Base-by-base conservation (phyloP, 140 eudicot species). In the Ambrosia hybrid region DNA sequence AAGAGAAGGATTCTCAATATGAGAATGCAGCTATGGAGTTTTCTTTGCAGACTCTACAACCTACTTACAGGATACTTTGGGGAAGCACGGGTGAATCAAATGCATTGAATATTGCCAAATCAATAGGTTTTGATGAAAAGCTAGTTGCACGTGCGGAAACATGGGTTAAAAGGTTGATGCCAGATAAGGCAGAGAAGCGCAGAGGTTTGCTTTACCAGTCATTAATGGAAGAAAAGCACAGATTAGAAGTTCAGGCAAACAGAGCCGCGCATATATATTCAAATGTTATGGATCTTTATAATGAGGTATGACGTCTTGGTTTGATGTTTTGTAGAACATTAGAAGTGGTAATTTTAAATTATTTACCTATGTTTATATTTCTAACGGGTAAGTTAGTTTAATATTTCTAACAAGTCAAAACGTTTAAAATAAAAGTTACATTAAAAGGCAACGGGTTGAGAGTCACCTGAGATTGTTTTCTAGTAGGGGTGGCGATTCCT, bases 21-120 rank as follows among this genome's bases (percentile, higher is more conserved):
- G 96, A 90, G 77, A 93, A 90, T 84, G 98, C 98, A 34, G 98
- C 98, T 26, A 88, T 88, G 97, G 98, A 93, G 73, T 93, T 93
- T 45, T 93, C 95, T 17, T 72, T 90, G 81, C 86, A 87, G 80
- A 90, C 89, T 51, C 74, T 93, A 62, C 89, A 88, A 76, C 98
- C 98, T 65, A 89, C 98, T 39, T 93, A 83, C 85, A 83, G 79
- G 73, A 84, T 93, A 79, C 88, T 93, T 51, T 93, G 98, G 98
- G 98, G 98, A 74, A 87, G 88, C 82, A 79, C 81, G 13, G 98
- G 98, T 66, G 91, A 87, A 70, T 93, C 98, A 77, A 90, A 93
- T 81, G 98, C 98, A 52, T 78, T 93, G 59, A 83, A 80, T 67
- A 90, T 93, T 84, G 98, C 98, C 30, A 80, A 72, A 77, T 76